phyloP scores from a whole-genome alignment of 805 yeast species.

The Sugiyamaella chiloensis region DNA sequence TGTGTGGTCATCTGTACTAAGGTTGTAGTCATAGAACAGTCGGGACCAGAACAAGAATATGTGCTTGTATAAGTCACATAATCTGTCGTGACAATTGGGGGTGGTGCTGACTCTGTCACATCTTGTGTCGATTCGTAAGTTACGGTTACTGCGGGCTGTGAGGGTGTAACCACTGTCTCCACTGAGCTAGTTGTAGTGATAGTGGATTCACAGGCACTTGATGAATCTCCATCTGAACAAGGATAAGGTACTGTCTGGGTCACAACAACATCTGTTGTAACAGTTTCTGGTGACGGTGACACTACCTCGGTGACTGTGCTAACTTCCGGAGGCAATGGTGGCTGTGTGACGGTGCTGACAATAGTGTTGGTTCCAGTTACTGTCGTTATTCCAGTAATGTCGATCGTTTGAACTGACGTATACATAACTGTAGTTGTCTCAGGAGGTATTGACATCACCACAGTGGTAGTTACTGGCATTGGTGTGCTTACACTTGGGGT shows the following conservation, averaged over 20 bases:
- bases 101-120: conserved; percentile 14
- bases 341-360: conserved; percentile 6
- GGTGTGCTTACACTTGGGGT: conserved; percentile 7
- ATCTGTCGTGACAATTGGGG: conserved; percentile 10
- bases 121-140: conserved; percentile 8
- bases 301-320: conserved; percentile 10
- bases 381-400: conserved; percentile 9
- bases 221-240: conserved; percentile 4
- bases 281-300: conserved; percentile 9
- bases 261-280: conserved; percentile 6
- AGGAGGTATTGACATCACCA: conserved; percentile 11
- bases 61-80: conserved; percentile 12
- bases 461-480: conserved; percentile 10
- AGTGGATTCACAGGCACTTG: conserved; percentile 9
- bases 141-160: conserved; percentile 1
- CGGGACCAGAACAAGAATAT: conserved; percentile 5
- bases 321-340: conserved; percentile 15
- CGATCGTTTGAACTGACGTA: background rate
- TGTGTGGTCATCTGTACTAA: conserved; percentile 6
- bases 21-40: conserved; percentile 12
- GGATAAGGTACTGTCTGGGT: conserved; percentile 18
- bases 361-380: conserved; percentile 15
- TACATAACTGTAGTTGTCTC: conserved; percentile 3
- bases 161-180: conserved; percentile 9
- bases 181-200: conserved; percentile 8